Conservation (phyloP, 257 asterid species). For the Rubia yunnanensis region DNA sequence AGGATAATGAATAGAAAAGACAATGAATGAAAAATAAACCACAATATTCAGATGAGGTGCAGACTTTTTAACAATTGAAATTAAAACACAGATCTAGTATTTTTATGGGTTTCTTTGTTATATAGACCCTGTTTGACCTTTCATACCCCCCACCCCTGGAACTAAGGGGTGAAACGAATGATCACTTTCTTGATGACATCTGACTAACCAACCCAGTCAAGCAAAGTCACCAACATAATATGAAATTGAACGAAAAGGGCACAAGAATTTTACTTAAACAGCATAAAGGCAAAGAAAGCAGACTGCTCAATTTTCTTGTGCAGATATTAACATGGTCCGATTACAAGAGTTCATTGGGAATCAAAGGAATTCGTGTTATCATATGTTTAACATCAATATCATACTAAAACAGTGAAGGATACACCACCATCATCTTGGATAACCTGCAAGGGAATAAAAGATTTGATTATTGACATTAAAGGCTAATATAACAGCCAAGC, state of each 20-base stretch:
- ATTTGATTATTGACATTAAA: neutral
- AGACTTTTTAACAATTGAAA: neutral
- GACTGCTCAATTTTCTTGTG: neutral
- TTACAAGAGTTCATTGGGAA: neutral
- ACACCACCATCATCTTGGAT: slow-evolving; percentile 95
- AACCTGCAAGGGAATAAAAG: slow-evolving; percentile 42
- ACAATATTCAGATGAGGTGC: neutral
- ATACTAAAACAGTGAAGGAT: slow-evolving; percentile 42
- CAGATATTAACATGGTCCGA: neutral
- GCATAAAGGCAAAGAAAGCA: neutral
- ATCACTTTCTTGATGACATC: neutral
- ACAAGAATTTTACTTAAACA: neutral
- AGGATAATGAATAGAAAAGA: no score
- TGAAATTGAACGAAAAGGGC: neutral
- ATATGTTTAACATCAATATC: neutral
- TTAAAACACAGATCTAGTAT: neutral
- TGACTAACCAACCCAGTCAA: neutral
- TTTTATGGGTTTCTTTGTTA: neutral
- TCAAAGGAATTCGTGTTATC: neutral
- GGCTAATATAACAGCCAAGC: no score
- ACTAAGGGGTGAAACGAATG: neutral
- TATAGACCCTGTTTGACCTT: neutral
- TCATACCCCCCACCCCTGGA: neutral
- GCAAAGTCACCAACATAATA: neutral
- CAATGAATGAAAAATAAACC: neutral